Base-by-base conservation (phyloP, 352 stramenopile species). In the Phytophthora meadii region DNA sequence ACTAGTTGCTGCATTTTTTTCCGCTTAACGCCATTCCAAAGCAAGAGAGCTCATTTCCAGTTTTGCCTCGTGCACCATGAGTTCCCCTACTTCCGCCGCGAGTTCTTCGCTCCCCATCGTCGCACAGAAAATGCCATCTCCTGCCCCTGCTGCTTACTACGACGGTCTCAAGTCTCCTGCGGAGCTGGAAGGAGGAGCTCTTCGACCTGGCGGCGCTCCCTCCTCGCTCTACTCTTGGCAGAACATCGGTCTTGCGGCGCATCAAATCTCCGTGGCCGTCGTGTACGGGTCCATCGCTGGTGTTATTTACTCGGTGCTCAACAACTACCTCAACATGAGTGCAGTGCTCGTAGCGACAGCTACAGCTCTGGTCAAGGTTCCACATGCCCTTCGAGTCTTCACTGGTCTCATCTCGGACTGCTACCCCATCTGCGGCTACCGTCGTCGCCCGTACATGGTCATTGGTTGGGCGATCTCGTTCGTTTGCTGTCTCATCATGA, bases 301-400 rank as follows among this genome's bases (percentile, higher is more conserved):
- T 10, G 46, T 41, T 6, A 53, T 41, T 61, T 87, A 87, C 70
- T 72, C 78, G 7, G 65, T 87, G 22, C 66, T 87, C 7, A 82
- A 79, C 64, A 81, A 85, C 50, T 88, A 86, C 58, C 61, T 88
- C 37, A 76, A 82, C 61, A 76, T 86, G 61, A 76, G 65, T n/a
- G 68, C 60, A 3, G 72, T 66, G 25, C 61, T 81, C 0, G 68
- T 73, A 7, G 61, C 76, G 5, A 78, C 78, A 3, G 77, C 76
- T 2, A 45, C 45, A 14, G 77, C 61, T 6, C 41, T 88, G 19
- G 71, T 84, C 11, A 51, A 48, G 19, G 47, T 85, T 4, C 76
- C 77, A 0, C 73, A 74, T 15, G 63, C 72, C 1, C 76, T 87
- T 15, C 74, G 74, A 24, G 37, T 87, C 0, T 84, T 88, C 58